Percentiles rank a stretch among this genome's conserved stretches.
phyloP scores from a whole-genome alignment of 1,284 basidiomycete species.

The Tilletia caries region DNA sequence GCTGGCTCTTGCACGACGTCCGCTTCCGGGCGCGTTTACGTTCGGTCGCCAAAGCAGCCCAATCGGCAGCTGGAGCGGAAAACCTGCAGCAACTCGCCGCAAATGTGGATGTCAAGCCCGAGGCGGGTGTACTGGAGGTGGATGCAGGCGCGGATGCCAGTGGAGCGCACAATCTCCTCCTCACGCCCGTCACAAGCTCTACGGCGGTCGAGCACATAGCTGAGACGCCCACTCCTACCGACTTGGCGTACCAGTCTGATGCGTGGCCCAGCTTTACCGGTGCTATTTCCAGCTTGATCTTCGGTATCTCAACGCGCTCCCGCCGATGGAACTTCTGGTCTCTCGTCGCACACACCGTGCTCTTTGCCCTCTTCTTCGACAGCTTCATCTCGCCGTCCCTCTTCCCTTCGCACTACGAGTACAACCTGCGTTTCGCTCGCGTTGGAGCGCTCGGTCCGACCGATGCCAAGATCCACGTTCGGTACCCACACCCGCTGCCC shows the following conservation, averaged over 20 bases:
- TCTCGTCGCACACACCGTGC: slow-evolving; percentile 37
- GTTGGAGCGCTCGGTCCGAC: slow-evolving; percentile 43
- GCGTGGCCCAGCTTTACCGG: slow-evolving; percentile 20
- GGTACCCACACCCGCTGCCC: slow-evolving; percentile 46
- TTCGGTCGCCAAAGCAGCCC: background rate
- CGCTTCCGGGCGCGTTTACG: slow-evolving; percentile 16
- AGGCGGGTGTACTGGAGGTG: background rate
- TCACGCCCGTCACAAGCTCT: slow-evolving; percentile 23
- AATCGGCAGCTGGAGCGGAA: slow-evolving; percentile 17
- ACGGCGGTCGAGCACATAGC: background rate
- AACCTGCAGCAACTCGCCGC: slow-evolving; percentile 33
- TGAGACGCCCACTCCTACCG: slow-evolving; percentile 1
- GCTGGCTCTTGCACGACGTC: slow-evolving; percentile 30
- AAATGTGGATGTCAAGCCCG: slow-evolving; percentile 27
- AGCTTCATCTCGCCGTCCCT: slow-evolving; percentile 46
- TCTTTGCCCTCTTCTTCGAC: slow-evolving; percentile 45
- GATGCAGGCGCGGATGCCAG: background rate
- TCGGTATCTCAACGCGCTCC: slow-evolving; percentile 38
- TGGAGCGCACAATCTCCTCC: slow-evolving; percentile 16
- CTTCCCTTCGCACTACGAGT: slow-evolving; percentile 49
- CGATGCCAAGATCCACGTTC: slow-evolving; percentile 42
- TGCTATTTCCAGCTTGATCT: slow-evolving; percentile 26
- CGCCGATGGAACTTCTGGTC: slow-evolving; percentile 34
- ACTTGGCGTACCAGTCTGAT: background rate
- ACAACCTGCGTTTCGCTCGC: slow-evolving; percentile 46